Base-by-base conservation (phyloP, 176 grass and related monocot genomes). In the Oryza glumipatula region DNA sequence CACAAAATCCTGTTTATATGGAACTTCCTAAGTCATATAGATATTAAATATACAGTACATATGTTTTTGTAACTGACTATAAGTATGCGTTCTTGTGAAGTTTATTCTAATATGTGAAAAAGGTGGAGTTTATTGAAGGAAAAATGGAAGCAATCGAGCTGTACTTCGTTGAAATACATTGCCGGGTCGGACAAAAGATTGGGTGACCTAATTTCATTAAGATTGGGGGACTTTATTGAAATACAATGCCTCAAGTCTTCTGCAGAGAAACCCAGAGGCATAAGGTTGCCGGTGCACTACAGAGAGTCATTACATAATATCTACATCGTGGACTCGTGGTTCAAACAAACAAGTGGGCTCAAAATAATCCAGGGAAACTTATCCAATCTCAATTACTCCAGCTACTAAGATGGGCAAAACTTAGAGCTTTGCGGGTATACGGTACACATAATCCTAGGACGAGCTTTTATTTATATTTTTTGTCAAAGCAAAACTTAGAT, bases 1-100 rank as follows among this genome's bases (percentile, higher is more conserved):
- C 41, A 79, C 39, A 75, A 70, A 11, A 68, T 33, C 63, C 17
- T 87, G 64, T 80, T 79, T 66, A 23, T 17, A 63, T 44, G 33
- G 66, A 82, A 24, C 2, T 56, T 76, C 32, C 48, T 26, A 32
- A 73, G 48, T 38, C 65, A 67, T 48, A 24, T 16, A 79, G 47
- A 11, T 58, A 9, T 58, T 21, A 58, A 7, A 5, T 63, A 63
- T 23, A 11, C 23, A 63, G 8, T 63, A 63, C 2, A 23, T 63
- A n/a, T 23, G 6, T 63, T 9, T 63, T 63, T 23, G 58, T 63
- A 63, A 63, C 58, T 4, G n/a, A 13, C 3, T 23, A 63, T 63
- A 23, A 22, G 9, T 23, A 23, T 63, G 58, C 23, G n/a, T 21
- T 63, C 9, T 22, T 63, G 21, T 23, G 58, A 23, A n/a, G n/a